These are phyloP conservation scores for Coprinopsis marcescibilis DNA, from an alignment of 768 basidiomycete genomes.

Conservation along the genomic window DNA sequence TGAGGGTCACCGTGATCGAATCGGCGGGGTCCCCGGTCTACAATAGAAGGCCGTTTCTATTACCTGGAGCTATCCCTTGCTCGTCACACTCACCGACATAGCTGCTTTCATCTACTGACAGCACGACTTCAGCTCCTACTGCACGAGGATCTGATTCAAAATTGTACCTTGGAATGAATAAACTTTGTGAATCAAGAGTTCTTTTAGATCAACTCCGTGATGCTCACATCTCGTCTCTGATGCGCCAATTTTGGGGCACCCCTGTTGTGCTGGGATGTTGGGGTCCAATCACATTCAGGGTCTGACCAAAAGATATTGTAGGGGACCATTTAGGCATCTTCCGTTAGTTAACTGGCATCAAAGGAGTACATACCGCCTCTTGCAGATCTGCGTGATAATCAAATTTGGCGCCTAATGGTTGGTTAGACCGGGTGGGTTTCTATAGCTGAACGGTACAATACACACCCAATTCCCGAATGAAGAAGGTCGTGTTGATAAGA, in stretches of 20 bases:
- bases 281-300: constrained; percentile 49
- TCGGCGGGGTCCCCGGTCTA: constrained; percentile 42
- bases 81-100: constrained; percentile 41
- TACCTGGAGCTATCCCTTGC: neutral
- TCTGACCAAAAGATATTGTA: too few relatives aligned
- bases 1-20: constrained; percentile 71
- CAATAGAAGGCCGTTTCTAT: neutral
- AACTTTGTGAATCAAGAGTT: neutral
- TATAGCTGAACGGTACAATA: neutral
- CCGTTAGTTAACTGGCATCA: neutral
- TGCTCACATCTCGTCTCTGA: constrained; percentile 56
- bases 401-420: constrained; percentile 52
- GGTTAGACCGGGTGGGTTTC: neutral
- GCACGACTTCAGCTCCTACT: constrained; percentile 55
- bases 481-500: constrained; percentile 53
- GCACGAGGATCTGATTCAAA: constrained; percentile 66
- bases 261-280: constrained; percentile 58
- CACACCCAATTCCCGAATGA: constrained; percentile 50
- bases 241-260: constrained; percentile 46
- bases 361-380: constrained; percentile 45
- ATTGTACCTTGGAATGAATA: constrained; percentile 46
- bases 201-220: neutral
- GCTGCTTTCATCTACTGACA: constrained; percentile 61
- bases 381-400: constrained; percentile 67
- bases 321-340: neutral